Percentiles rank a stretch among this genome's conserved stretches.
These are phyloP conservation scores for Maudiozyma barnettii DNA, from an alignment of 805 yeast species.

Conservation along the genomic window DNA sequence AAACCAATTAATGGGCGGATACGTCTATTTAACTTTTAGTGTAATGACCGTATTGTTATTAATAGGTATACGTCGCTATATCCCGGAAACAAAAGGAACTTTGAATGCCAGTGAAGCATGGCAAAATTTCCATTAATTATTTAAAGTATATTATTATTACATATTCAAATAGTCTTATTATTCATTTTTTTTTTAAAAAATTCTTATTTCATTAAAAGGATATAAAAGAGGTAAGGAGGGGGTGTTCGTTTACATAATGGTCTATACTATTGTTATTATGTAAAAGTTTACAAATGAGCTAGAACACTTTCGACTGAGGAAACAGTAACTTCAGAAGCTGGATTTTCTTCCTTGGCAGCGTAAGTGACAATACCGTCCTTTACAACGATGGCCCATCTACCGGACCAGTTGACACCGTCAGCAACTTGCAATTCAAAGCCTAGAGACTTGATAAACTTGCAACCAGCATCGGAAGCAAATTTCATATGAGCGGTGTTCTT, in stretches of 20 bases:
- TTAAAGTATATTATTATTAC: neutral
- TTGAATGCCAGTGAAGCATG: conserved; percentile 15
- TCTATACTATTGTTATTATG: neutral
- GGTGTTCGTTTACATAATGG: neutral
- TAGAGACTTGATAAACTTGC: conserved; percentile 45
- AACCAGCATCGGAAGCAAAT: conserved; percentile 61
- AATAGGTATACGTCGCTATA: conserved; percentile 28
- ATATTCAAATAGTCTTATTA: neutral
- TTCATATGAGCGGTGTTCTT: conserved; percentile 32
- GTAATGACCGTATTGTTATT: conserved; percentile 42
- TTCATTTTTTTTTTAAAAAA: no score
- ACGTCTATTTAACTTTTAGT: conserved; percentile 67
- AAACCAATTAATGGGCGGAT: conserved; percentile 60
- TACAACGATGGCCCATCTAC: conserved; percentile 65
- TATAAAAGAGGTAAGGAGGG: no score
- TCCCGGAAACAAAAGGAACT: conserved; percentile 19
- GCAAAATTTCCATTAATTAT: conserved; percentile 3
- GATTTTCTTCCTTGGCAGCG: conserved; percentile 32
- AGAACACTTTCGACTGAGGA: conserved; percentile 30
- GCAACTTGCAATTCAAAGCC: conserved; percentile 52
- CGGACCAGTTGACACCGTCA: conserved; percentile 47
- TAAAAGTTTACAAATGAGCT: conserved; percentile 20
- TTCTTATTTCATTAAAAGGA: neutral
- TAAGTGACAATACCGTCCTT: conserved; percentile 47
- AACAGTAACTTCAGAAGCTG: conserved; percentile 31